Conservation (phyloP, 2,329 filamentous ascomycete species). For the Penicillium sclerotiorum region DNA sequence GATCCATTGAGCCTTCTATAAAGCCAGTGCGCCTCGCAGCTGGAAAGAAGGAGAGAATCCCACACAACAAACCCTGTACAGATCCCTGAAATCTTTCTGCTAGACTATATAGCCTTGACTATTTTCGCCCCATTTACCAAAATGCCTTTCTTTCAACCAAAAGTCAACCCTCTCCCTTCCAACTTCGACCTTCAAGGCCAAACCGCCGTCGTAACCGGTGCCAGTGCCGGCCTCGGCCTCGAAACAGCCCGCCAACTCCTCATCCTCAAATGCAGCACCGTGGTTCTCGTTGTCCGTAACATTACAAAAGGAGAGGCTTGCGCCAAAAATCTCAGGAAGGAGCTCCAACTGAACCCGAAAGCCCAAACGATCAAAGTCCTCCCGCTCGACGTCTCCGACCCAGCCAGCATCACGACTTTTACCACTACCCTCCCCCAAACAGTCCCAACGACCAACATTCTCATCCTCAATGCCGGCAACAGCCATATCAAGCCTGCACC, state of each 20-base stretch:
- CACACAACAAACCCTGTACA: no score
- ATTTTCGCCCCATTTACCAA: background rate
- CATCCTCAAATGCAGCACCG: slow-evolving; percentile 16
- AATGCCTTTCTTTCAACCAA: slow-evolving; percentile 1
- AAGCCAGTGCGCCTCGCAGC: no score
- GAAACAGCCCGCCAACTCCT: slow-evolving; percentile 28
- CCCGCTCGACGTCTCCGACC: slow-evolving; percentile 23
- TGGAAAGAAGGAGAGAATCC: no score
- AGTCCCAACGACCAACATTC: no score
- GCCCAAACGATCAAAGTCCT: slow-evolving; percentile 18
- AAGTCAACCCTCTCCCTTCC: slow-evolving; percentile 10
- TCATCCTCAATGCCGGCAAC: no score
- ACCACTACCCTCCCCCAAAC: no score
- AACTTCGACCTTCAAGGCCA: slow-evolving; percentile 22
- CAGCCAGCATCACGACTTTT: no score
- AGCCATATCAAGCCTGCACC: no score
- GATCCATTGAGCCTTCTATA: no score
- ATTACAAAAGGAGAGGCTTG: slow-evolving; percentile 23
- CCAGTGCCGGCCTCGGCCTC: slow-evolving; percentile 30
- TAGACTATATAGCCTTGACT: background rate
- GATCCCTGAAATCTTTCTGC: background rate
- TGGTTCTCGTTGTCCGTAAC: slow-evolving; percentile 30
- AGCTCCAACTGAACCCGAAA: no score
- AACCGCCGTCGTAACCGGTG: slow-evolving; percentile 31
- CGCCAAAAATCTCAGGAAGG: slow-evolving; percentile 3